Evolutionary conservation across 495 filamentous ascomycete genomes (phyloP).

Genomic region (Aspergillus funiculosus): DNA sequence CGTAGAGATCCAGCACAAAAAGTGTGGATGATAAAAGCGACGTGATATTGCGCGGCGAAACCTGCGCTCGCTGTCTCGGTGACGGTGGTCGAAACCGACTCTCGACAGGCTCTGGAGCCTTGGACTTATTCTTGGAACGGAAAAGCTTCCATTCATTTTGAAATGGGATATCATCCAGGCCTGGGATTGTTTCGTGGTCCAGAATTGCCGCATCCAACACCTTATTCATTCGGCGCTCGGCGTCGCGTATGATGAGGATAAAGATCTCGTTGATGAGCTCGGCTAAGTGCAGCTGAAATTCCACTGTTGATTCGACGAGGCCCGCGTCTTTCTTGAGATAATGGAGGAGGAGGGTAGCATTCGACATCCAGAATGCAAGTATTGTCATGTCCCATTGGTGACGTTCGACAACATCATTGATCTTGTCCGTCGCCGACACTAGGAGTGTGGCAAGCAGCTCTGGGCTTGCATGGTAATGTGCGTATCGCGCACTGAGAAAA

Average conservation of each 20-base stretch:
- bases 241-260: conserved; percentile 95
- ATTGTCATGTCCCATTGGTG: conserved; percentile 99
- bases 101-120: conserved; percentile 75
- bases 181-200: conserved; percentile 97
- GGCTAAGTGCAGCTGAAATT: conserved; percentile 88
- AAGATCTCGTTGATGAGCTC: conserved; percentile 99
- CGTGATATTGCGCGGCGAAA: conserved; percentile 92
- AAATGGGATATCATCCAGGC: conserved; percentile 92
- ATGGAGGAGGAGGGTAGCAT: conserved; percentile 88
- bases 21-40: conserved; percentile 93
- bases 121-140: conserved; percentile 78
- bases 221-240: conserved; percentile 96
- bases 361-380: conserved; percentile 97
- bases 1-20: conserved; percentile 96
- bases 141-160: conserved; percentile 98
- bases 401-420: conserved; percentile 88
- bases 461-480: conserved; percentile 87
- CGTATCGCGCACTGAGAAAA: conserved; percentile 92
- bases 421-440: conserved; percentile 85
- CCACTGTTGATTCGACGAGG: conserved; percentile 71
- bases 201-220: conserved; percentile 88
- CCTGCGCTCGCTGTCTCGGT: conserved; percentile 85
- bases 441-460: conserved; percentile 78
- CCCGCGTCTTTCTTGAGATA: conserved; percentile 94
- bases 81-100: conserved; percentile 90